Evolutionary conservation across 2,329 filamentous ascomycete species (phyloP), one percentile per base, ranked within the genome.

Genomic region (Fusarium sp.): DNA sequence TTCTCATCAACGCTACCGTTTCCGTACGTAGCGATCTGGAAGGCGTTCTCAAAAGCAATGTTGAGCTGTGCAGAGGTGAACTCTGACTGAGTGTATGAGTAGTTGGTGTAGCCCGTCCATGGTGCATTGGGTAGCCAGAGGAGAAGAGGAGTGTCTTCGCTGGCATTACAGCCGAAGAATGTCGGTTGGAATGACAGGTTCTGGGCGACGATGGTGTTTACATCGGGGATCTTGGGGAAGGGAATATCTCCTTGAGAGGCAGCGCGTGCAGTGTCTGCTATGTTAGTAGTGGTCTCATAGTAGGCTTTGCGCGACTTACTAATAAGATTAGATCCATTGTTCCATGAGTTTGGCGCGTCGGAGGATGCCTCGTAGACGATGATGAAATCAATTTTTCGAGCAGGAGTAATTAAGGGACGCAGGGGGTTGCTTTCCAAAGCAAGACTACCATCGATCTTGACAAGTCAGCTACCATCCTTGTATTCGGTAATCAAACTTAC

Each of bases 1-100:
- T 89, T 79, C 2, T 79, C 71, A 76, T 95, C 90, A 2, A 90
- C 73, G 0, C 91, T 93, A 25, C 86, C 88, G 77, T 97, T 97
- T 26, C 87, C 93, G 81, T 90, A 90, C 0, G 93, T 97, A 1
- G 88, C 93, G 8, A 90, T 86, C 74, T 95, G 86, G 81, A 91
- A 94, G 6, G 92, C 94, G 79, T 97, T 97, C 0, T 75, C 74
- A 16, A 74, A 45, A 6, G 69, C 69, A 21, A 70, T 52, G 19
- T 75, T 63, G 5, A 77, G 61, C 58, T 77, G 70, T 3, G 65
- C 54, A 1, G 71, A 26, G 2, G 75, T 76, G 58, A 77, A 77
- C 10, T 70, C 67, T 3, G 59, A 42, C 6, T 75, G 64, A 0
- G 41, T 54, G 49, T 72, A 77, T 4, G 74, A 68, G 50, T 70